Conservation (phyloP, 805 yeast genomes). For the Yamadazyma endophytica region DNA sequence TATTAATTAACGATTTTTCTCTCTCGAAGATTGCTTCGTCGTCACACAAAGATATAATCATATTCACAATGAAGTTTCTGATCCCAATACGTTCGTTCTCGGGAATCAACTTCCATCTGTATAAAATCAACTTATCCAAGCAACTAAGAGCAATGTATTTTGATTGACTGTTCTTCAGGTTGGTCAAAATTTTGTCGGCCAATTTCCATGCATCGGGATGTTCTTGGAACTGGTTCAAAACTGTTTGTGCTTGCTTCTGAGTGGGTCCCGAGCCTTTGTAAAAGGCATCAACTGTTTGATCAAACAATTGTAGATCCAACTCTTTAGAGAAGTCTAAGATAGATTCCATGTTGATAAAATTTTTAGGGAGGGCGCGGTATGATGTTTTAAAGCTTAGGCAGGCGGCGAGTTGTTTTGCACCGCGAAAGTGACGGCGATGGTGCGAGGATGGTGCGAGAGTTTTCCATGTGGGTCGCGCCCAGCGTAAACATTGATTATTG, state of each 20-base stretch:
- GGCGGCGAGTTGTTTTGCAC: too few species aligned
- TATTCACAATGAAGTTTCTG: constrained; percentile 87
- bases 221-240: constrained; percentile 80
- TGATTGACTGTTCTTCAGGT: constrained; percentile 74
- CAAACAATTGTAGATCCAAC: constrained; percentile 74
- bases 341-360: constrained; percentile 58
- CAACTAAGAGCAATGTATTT: constrained; percentile 90
- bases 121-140: constrained; percentile 82
- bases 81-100: constrained; percentile 87
- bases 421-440: too few species aligned
- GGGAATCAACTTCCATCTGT: constrained; percentile 92
- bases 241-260: constrained; percentile 66
- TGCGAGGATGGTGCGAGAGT: too few species aligned
- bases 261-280: constrained; percentile 71
- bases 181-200: constrained; percentile 83
- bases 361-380: not conserved
- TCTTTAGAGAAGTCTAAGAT: constrained; percentile 84
- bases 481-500: too few species aligned
- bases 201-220: constrained; percentile 95
- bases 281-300: constrained; percentile 79
- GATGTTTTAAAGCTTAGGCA: too few species aligned
- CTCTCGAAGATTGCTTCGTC: constrained; percentile 66
- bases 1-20: constrained; percentile 82
- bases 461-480: too few species aligned
- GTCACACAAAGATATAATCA: constrained; percentile 89